phyloP scores from a whole-genome alignment of 1,284 basidiomycete genomes.

The Irpex lacteus region DNA sequence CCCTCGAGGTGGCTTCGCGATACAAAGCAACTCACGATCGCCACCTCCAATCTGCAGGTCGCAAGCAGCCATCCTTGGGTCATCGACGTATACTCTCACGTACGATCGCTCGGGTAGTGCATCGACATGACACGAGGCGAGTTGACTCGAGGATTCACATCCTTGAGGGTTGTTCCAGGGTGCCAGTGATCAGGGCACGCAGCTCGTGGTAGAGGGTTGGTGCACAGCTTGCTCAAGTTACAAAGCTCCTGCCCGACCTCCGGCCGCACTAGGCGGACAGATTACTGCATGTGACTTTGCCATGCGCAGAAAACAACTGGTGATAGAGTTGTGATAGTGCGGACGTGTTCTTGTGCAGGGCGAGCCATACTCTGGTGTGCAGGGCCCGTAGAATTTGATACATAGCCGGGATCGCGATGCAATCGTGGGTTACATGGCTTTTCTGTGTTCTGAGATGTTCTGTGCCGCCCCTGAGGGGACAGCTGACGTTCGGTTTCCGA shows the following conservation, averaged over 20 bases:
- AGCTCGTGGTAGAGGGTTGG: neutral
- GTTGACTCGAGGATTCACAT: neutral
- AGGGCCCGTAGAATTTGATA: neutral
- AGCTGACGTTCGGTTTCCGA: neutral
- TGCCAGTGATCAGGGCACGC: neutral
- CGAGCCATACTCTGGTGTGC: neutral
- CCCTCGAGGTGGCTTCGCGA: neutral
- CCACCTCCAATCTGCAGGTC: neutral
- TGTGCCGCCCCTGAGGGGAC: neutral
- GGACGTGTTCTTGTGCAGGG: neutral
- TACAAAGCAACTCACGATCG: neutral
- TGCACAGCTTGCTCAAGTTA: neutral
- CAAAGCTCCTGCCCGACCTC: neutral
- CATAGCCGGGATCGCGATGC: neutral
- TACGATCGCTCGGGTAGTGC: neutral
- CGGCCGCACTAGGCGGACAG: neutral
- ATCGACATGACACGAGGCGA: neutral
- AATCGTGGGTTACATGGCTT: neutral
- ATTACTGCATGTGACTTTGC: neutral
- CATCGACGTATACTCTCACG: neutral
- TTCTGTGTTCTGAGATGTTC: neutral
- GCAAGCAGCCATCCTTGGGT: neutral
- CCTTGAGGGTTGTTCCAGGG: neutral
- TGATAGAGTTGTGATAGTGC: slow-evolving; percentile 6
- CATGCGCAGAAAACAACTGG: neutral